phyloP scores from a whole-genome alignment of 2,329 filamentous ascomycete genomes.

The Colletotrichum kahawae region DNA sequence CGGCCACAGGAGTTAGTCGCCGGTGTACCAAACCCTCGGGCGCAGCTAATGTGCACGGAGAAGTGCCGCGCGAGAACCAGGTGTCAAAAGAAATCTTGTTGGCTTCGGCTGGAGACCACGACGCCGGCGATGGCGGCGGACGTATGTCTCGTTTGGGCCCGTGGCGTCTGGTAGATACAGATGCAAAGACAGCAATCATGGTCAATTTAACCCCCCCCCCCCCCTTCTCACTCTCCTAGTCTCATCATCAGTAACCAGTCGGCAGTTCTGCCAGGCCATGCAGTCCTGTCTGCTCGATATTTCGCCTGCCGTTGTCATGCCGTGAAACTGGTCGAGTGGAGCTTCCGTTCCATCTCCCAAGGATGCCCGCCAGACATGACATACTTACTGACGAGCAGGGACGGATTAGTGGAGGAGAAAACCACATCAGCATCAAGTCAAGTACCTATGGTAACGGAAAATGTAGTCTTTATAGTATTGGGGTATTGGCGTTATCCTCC shows the following conservation, averaged over 20 bases:
- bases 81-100: neutral
- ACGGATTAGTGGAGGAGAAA: neutral
- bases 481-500: neutral
- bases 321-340: neutral
- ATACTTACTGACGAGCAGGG: neutral
- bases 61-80: neutral
- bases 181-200: neutral
- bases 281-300: neutral
- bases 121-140: neutral
- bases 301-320: neutral
- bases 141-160: neutral
- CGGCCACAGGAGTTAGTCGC: neutral
- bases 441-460: neutral
- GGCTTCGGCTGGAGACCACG: neutral
- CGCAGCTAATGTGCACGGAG: neutral
- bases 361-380: neutral
- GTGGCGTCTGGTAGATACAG: neutral
- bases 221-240: neutral
- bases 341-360: neutral
- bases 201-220: neutral
- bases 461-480: neutral
- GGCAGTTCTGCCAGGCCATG: neutral
- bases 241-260: neutral
- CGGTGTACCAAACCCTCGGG: constrained; percentile 11
- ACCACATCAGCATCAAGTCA: neutral